Base-by-base conservation (phyloP, 1,139 yeast genomes). In the Sugiyamaella novakii region DNA sequence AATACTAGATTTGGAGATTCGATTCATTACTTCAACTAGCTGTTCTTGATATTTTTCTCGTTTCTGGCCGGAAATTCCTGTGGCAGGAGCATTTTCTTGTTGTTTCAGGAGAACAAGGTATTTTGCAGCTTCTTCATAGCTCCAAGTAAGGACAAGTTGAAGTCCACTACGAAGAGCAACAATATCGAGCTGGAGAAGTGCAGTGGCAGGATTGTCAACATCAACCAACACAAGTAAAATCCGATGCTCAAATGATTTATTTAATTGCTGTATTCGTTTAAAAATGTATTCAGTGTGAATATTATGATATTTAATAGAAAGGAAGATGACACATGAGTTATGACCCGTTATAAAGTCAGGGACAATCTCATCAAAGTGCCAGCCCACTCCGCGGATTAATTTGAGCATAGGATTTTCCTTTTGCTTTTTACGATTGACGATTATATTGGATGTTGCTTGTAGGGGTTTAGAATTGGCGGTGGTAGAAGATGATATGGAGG, bases 211-310 rank as follows among this genome's bases (percentile, higher is more conserved):
- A 50, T 84, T 81, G 24, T 83, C 92, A 21, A 87, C 79, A 60
- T 89, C 98, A 2, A 88, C 87, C 14, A 86, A 82, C 14, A 84
- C 81, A 43, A 92, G 69, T 37, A 92, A 63, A 1, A 89, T 73
- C 14, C 91, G 77, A 43, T 84, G 71, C 8, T 77, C 76, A 52
- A 60, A 69, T 35, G 59, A 63, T 55, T 75, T 78, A 25, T 77
- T 73, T 24, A 82, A 65, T 48, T 81, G 81, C 54, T 78, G 79
- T 59, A 89, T 73, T 48, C 94, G 77, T 51, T 79, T 78, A 72
- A 81, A 80, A 3, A 92, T 80, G 60, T 92, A 89, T 62, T 89
- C 97, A 0, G 96, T 96, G 54, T 86, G 91, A 37, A 91, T 71
- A 59, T 85, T 84, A 65, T 89, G 95, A 66, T 91, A 92, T 53